phyloP scores from a whole-genome alignment of 768 basidiomycete species.

The Harrya chromipes region DNA sequence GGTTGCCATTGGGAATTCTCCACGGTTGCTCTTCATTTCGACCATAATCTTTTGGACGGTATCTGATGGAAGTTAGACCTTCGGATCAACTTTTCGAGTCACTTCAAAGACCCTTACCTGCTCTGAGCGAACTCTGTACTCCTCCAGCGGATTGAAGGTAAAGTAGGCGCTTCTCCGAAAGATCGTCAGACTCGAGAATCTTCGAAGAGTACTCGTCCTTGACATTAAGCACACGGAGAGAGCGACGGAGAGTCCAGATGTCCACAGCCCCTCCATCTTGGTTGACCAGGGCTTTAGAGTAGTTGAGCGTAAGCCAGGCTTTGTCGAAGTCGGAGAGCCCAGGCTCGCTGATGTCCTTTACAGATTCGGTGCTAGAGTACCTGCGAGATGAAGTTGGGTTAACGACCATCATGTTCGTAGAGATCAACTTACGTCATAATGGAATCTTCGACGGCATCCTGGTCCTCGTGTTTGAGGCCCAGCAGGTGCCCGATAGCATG shows the following conservation, averaged over 20 bases:
- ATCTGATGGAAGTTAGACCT: too few species aligned
- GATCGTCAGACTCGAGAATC: not conserved
- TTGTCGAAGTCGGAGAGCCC: not conserved
- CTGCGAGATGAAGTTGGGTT: not conserved
- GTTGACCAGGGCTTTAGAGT: not conserved
- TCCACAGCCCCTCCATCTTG: not conserved
- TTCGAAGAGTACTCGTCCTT: not conserved
- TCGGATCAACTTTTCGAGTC: too few species aligned
- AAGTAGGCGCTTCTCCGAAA: not conserved
- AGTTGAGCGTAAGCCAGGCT: not conserved
- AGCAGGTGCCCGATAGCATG: not conserved
- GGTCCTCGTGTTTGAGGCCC: not conserved
- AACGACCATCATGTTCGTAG: not conserved
- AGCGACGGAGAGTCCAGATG: not conserved
- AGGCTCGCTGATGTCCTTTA: not conserved
- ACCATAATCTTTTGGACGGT: too few species aligned
- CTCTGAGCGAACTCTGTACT: too few species aligned
- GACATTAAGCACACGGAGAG: not conserved
- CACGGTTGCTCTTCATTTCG: too few species aligned
- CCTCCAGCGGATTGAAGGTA: too few species aligned
- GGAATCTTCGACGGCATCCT: not conserved
- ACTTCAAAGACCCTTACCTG: too few species aligned
- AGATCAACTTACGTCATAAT: not conserved
- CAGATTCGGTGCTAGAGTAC: not conserved
- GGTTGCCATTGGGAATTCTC: too few species aligned